Conservation (phyloP, 371 early-diverging fungal species). For the Lichtheimia ornata region DNA sequence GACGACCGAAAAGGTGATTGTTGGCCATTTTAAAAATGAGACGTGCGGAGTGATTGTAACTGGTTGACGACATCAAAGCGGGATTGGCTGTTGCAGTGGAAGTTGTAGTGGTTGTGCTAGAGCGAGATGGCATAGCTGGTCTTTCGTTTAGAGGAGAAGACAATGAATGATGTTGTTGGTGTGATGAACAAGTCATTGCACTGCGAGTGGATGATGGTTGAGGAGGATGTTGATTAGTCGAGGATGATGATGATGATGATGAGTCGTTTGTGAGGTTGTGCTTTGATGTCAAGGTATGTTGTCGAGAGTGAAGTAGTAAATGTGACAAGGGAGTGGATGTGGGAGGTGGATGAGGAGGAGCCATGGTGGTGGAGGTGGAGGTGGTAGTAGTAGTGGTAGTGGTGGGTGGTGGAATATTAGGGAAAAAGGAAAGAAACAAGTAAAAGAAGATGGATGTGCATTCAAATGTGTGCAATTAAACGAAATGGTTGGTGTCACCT, state of each 20-base stretch:
- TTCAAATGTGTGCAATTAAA: no score
- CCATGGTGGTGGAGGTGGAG: slow-evolving; percentile 10
- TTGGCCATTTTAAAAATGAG: slow-evolving; percentile 47
- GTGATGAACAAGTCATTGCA: slow-evolving; percentile 5
- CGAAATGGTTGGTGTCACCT: slow-evolving; percentile 2
- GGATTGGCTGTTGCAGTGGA: neutral
- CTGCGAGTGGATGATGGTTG: slow-evolving; percentile 10
- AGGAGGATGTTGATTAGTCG: slow-evolving; percentile 12
- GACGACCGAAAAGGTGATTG: slow-evolving; percentile 59
- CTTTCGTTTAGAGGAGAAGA: neutral
- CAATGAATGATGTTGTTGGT: neutral
- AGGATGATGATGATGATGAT: slow-evolving; percentile 1
- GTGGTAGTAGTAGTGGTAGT: slow-evolving; percentile 2
- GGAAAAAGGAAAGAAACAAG: slow-evolving; percentile 8
- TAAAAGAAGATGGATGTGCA: slow-evolving; percentile 4
- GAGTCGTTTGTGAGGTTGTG: slow-evolving; percentile 11
- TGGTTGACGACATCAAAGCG: neutral
- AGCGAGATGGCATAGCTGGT: slow-evolving; percentile 10
- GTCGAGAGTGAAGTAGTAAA: slow-evolving; percentile 21
- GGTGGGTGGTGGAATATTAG: neutral
- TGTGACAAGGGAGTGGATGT: slow-evolving; percentile 19
- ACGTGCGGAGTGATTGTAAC: slow-evolving; percentile 9
- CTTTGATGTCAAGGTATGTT: slow-evolving; percentile 15
- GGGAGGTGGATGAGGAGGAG: slow-evolving; percentile 14
- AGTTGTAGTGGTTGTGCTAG: neutral